These are phyloP conservation scores for Solanum dulcamara DNA, from an alignment of 257 asterid species.

Conservation along the genomic window DNA sequence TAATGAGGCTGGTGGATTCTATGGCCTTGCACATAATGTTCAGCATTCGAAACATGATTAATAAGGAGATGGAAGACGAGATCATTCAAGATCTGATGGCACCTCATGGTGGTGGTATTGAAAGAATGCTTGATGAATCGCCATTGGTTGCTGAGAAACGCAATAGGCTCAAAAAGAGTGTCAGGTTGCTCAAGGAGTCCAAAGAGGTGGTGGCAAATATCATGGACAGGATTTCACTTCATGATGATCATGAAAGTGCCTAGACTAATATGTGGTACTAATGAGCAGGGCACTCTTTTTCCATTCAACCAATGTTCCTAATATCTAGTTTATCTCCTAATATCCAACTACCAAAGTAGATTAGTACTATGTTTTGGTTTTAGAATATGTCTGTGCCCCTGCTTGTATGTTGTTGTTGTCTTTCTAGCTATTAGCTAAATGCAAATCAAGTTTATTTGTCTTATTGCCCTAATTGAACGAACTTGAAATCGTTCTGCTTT, in stretches of 20 bases:
- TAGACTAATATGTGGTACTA: not conserved
- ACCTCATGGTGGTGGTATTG: not conserved
- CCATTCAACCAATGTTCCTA: not conserved
- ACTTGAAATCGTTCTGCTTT: no score
- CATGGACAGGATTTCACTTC: not conserved
- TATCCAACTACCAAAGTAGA: no score
- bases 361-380: not conserved
- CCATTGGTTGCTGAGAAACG: conserved; percentile 9
- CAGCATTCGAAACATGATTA: conserved; percentile 6
- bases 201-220: not conserved
- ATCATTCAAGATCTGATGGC: conserved; percentile 1
- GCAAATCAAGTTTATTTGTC: not conserved
- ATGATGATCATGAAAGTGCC: not conserved
- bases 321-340: no score
- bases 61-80: conserved; percentile 10
- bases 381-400: not conserved
- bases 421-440: not conserved
- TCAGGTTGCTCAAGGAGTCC: conserved; percentile 5
- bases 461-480: no score
- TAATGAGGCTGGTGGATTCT: conserved; percentile 11
- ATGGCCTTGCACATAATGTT: conserved; percentile 17
- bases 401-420: not conserved
- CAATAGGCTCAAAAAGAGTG: not conserved
- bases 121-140: conserved; percentile 7
- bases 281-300: not conserved